Base-by-base conservation (phyloP, 352 stramenopile genomes). In the Globisporangium takayamanum region DNA sequence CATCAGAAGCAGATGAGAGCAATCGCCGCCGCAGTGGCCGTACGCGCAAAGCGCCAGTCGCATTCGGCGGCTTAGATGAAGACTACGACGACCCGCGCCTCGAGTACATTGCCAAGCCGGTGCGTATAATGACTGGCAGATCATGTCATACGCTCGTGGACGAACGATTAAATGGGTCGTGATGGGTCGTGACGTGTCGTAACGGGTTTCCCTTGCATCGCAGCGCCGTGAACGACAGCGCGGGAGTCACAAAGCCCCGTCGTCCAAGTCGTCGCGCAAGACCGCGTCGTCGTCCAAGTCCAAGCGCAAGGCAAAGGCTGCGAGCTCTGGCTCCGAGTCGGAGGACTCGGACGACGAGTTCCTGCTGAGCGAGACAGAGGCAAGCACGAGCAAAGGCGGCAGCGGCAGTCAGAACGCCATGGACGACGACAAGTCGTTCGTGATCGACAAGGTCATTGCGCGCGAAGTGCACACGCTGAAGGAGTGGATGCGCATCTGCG, bases 391-490 rank as follows among this genome's bases (percentile, higher is more conserved):
- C 18, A 28, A 28, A 45, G 48, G 36, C n/a, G 33, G 2, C 16
- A 55, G 36, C n/a, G 33, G 2, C 16, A 55, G 25, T 15, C 49
- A 36, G 16, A 25, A 26, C 20, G 53, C 55, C 37, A 64, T 47
- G 36, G 63, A 70, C 22, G 74, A 83, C 26, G 76, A 87, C n/a
- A 85, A 89, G 50, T 69, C 62, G 22, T 94, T 92, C 62, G 70
- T 93, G 42, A 88, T 95, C 55, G 86, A 89, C 66, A 95, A 95
- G 57, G 50, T 95, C 2, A 57, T 95, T 30, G 86, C 77, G 22
- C 71, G 78, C 3, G 86, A 95, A 48, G 73, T 80, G 16, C 86
- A 93, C 58, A 94, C 86, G 7, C 47, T 76, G 10, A 91, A 90
- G 44, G 75, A 92, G 50, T 95, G 86, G 86, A 67, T 72, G 50